Conservation (phyloP, 495 filamentous ascomycete species). For the Echria macrotheca region DNA sequence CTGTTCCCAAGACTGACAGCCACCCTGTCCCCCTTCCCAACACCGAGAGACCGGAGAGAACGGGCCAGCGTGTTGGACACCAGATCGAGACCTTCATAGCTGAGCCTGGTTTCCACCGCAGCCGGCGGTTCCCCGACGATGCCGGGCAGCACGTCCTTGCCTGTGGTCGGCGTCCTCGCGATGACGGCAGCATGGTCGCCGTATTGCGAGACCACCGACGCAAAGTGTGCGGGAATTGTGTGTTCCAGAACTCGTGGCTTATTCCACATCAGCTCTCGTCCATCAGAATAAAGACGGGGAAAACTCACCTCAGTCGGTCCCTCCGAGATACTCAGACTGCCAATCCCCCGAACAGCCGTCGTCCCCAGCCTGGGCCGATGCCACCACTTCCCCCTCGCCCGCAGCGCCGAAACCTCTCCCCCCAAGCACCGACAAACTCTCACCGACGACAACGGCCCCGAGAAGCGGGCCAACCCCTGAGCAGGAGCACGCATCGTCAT, state of each 20-base stretch:
- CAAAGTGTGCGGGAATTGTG: conserved; percentile 80
- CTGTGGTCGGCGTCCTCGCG: conserved; percentile 31
- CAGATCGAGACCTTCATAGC: conserved; percentile 68
- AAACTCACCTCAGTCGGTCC: conserved; percentile 22
- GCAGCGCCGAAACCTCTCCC: too few species aligned
- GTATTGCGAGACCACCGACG: conserved; percentile 58
- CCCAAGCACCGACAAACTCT: too few species aligned
- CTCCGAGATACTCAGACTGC: conserved; percentile 17
- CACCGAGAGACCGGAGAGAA: conserved; percentile 66
- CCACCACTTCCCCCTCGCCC: neutral
- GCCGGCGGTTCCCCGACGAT: conserved; percentile 8
- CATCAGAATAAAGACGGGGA: too few species aligned
- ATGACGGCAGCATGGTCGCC: conserved; percentile 67
- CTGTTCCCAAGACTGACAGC: conserved; percentile 83
- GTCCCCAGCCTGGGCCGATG: neutral
- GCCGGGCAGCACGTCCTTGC: conserved; percentile 8
- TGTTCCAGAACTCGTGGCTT: conserved; percentile 22
- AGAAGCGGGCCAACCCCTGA: too few species aligned
- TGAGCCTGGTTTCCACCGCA: conserved; percentile 48
- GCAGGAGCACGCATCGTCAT: too few species aligned
- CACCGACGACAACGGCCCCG: too few species aligned
- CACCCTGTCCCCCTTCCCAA: conserved; percentile 79
- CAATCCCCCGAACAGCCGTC: neutral
- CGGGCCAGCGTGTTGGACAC: conserved; percentile 72
- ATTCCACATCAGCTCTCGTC: too few species aligned